Evolutionary conservation across 202 grass and related monocot species (phyloP).

Genomic region (Schoenoplectus tabernaemontani): DNA sequence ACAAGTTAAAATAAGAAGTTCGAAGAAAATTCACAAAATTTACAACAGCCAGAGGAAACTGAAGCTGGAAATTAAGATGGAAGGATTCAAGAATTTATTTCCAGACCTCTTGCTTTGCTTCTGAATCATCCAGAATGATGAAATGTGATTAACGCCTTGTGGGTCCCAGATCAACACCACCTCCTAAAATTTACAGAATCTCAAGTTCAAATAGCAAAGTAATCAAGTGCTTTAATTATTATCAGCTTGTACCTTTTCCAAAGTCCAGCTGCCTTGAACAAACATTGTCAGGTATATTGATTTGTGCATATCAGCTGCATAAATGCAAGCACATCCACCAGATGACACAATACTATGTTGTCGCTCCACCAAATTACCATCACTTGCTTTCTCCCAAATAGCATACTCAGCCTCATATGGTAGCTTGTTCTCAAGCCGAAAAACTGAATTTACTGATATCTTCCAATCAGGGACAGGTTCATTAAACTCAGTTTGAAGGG

Average conservation of each 20-base stretch:
- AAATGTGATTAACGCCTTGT: slow-evolving; percentile 49
- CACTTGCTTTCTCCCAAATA: slow-evolving; percentile 78
- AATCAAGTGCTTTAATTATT: not conserved
- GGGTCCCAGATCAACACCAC: slow-evolving; percentile 78
- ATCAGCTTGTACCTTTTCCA: slow-evolving; percentile 64
- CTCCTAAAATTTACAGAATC: slow-evolving; percentile 41
- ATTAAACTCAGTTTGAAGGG: slow-evolving; percentile 91
- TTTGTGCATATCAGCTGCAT: slow-evolving; percentile 91
- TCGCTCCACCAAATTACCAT: slow-evolving; percentile 83
- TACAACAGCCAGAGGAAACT: not conserved
- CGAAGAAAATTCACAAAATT: slow-evolving; percentile 1
- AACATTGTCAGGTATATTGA: slow-evolving; percentile 79
- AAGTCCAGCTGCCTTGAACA: slow-evolving; percentile 83
- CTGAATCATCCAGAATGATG: slow-evolving; percentile 95
- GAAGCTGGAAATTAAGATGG: slow-evolving; percentile 5
- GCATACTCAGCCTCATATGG: slow-evolving; percentile 85
- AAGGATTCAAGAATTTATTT: not conserved
- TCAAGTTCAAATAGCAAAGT: not conserved
- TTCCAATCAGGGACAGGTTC: slow-evolving; percentile 81
- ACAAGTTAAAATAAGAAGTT: slow-evolving; percentile 15
- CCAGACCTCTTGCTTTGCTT: slow-evolving; percentile 72
- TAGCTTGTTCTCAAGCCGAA: slow-evolving; percentile 96
- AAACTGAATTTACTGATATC: slow-evolving; percentile 84
- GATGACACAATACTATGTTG: slow-evolving; percentile 62
- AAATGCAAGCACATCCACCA: slow-evolving; percentile 71